Base-by-base conservation (phyloP, 2,329 filamentous ascomycete species). In the Fusarium anguioides region DNA sequence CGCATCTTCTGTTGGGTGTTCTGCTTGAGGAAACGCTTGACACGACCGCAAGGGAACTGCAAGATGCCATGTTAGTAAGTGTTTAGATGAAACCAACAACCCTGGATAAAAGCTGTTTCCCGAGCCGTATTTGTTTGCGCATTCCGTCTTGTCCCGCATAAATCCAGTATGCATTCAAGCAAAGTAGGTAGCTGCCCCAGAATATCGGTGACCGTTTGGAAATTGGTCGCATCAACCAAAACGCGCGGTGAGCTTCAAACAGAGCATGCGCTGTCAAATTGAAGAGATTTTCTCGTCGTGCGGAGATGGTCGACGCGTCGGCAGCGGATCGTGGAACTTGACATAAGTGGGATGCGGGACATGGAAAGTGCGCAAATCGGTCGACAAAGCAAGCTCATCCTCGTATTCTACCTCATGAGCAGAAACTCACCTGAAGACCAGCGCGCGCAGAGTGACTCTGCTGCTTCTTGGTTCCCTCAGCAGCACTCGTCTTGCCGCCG, bases 1-100 rank as follows among this genome's bases (percentile, higher is more conserved):
- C 96, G 95, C 93, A 97, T 98, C 87, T 98, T 98, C 84, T 97
- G 96, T 80, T 98, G 96, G 47, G 96, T 98, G 84, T 97, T 97
- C 81, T 93, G 94, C 89, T 98, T 97, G 79, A 99, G 87, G 85
- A 98, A 98, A 84, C 96, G 94, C 91, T 99, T 99, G 82, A 99
- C 96, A 91, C 96, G 96, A 83, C 96, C 96, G 80, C 96, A 99
- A 65, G 96, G 96, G 81, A 99, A 99, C 96, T 99, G 78, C 60
- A 70, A 61, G 54, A 54, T 44, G 17, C 33, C 41, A 41, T 27
- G 61, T 78, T 53, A 77, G 75, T 61, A 49, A 50, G 10, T 35
- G 33, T 27, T 24, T n/a, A 10, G 27, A 45, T 27, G 35, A 29
- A 42, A 39, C 4, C 21, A 53, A 31, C 10, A 54, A 42, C 40